Conservation (phyloP, 805 yeast genomes). For the Candida coquimbonensis region DNA sequence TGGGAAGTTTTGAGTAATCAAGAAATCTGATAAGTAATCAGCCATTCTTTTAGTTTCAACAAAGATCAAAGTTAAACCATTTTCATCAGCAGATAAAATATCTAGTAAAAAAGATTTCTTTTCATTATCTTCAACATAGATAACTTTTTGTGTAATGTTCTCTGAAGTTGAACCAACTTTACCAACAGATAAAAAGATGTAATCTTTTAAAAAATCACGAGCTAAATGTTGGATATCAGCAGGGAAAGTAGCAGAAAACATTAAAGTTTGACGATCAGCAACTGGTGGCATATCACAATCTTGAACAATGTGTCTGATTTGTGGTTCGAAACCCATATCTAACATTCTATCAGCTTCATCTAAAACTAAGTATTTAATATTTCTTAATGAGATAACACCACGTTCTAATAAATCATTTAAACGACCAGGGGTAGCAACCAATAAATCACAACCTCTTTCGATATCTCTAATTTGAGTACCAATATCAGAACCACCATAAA, state of each 20-base stretch:
- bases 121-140: slow-evolving; percentile 89
- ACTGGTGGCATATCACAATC: slow-evolving; percentile 97
- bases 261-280: slow-evolving; percentile 86
- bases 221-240: slow-evolving; percentile 95
- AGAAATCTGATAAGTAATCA: slow-evolving; percentile 87
- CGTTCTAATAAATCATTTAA: slow-evolving; percentile 92
- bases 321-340: slow-evolving; percentile 99
- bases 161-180: slow-evolving; percentile 99
- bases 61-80: slow-evolving; percentile 86
- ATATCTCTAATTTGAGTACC: slow-evolving; percentile 80
- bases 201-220: slow-evolving; percentile 92
- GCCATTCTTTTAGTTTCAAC: slow-evolving; percentile 99
- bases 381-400: slow-evolving; percentile 83
- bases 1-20: slow-evolving; percentile 82
- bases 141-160: slow-evolving; percentile 90
- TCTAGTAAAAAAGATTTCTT: slow-evolving; percentile 88
- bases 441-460: slow-evolving; percentile 88
- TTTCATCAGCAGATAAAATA: slow-evolving; percentile 71
- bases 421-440: slow-evolving; percentile 99
- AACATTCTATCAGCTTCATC: slow-evolving; percentile 99
- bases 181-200: slow-evolving; percentile 94
- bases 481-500: slow-evolving; percentile 97
- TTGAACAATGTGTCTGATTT: slow-evolving; percentile 96
- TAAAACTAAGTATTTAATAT: slow-evolving; percentile 87
- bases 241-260: slow-evolving; percentile 99